phyloP scores from a whole-genome alignment of 2,329 filamentous ascomycete genomes.

The Torrubiella hemipterigena region DNA sequence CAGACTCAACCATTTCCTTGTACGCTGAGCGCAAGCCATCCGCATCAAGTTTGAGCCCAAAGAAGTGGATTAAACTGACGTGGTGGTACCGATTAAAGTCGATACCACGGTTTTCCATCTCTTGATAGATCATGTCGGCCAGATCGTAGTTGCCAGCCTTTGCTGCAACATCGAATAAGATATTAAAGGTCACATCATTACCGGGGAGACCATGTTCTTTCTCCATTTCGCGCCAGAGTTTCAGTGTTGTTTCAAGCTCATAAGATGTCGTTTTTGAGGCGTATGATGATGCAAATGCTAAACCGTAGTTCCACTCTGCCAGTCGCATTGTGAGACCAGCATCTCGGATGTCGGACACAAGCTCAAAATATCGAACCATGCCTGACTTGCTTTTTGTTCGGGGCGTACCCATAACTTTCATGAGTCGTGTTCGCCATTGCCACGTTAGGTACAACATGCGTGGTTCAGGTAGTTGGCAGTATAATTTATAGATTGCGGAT shows the following conservation, averaged over 20 bases:
- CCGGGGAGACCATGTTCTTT: slow-evolving; percentile 49
- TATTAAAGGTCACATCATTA: slow-evolving; percentile 79
- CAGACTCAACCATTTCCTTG: slow-evolving; percentile 66
- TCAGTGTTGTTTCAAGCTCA: slow-evolving; percentile 49
- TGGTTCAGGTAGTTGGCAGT: slow-evolving; percentile 37
- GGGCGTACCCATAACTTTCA: slow-evolving; percentile 57
- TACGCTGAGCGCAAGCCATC: slow-evolving; percentile 68
- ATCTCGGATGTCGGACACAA: slow-evolving; percentile 72
- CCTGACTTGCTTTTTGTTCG: slow-evolving; percentile 42
- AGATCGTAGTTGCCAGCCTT: slow-evolving; percentile 75
- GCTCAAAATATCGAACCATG: slow-evolving; percentile 72
- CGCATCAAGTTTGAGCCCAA: slow-evolving; percentile 63
- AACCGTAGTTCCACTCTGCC: slow-evolving; percentile 72
- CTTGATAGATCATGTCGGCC: slow-evolving; percentile 72
- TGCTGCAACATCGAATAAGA: slow-evolving; percentile 79
- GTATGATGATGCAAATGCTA: slow-evolving; percentile 67
- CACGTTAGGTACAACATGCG: slow-evolving; percentile 37
- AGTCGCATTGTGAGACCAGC: slow-evolving; percentile 56
- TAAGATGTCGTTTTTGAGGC: slow-evolving; percentile 47
- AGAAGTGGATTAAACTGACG: slow-evolving; percentile 71
- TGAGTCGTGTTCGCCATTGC: slow-evolving; percentile 46
- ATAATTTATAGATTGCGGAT: slow-evolving; percentile 35
- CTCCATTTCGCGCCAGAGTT: slow-evolving; percentile 88
- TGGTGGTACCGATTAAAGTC: slow-evolving; percentile 68
- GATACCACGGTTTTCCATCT: slow-evolving; percentile 62